phyloP scores from a whole-genome alignment of 352 stramenopile species.

The Phytophthora hybrid region DNA sequence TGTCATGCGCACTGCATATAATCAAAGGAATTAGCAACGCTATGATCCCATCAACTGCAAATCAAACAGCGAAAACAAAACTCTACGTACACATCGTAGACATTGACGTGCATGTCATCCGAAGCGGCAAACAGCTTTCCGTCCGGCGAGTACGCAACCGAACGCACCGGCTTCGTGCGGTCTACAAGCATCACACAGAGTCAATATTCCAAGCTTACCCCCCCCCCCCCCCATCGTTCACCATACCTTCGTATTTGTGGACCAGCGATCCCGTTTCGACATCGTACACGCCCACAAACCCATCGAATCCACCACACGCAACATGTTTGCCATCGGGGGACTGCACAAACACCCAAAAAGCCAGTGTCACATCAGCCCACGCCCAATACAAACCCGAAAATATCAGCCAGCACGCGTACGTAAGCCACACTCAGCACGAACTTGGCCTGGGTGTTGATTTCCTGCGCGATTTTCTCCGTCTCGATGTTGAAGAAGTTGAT shows the following conservation, averaged over 20 bases:
- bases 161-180: conserved; percentile 89
- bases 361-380: conserved; percentile 1
- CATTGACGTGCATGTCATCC: conserved; percentile 93
- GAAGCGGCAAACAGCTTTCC: conserved; percentile 90
- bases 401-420: conserved; percentile 40
- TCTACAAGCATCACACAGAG: conserved; percentile 45
- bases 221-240: background rate
- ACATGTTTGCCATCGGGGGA: conserved; percentile 87
- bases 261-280: conserved; percentile 78
- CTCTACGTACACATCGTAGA: conserved; percentile 92
- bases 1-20: conserved; percentile 66
- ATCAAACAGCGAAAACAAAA: too few relatives aligned
- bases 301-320: conserved; percentile 82
- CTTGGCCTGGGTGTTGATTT: conserved; percentile 77
- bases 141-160: conserved; percentile 84
- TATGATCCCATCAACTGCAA: background rate
- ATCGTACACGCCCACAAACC: conserved; percentile 89
- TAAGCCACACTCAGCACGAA: conserved; percentile 84
- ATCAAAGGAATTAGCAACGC: background rate
- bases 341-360: conserved; percentile 29
- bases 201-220: background rate
- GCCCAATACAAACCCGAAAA: background rate
- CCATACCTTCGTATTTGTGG: conserved; percentile 87
- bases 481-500: conserved; percentile 91
- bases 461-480: conserved; percentile 77